Base-by-base conservation (phyloP, 2,329 filamentous ascomycete species). In the Berkeleyomyces rouxiae region DNA sequence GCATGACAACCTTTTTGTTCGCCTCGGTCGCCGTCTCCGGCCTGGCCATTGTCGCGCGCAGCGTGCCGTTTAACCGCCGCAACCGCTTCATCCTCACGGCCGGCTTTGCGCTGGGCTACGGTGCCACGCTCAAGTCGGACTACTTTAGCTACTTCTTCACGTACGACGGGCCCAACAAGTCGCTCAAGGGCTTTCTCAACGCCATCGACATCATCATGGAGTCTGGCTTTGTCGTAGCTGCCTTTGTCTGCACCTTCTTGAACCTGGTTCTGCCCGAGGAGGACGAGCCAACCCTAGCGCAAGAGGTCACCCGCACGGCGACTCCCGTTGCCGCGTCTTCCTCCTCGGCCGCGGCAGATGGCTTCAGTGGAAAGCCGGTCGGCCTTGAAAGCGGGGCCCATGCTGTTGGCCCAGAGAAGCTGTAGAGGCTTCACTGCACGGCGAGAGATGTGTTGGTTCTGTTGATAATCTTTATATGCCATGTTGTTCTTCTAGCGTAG, bases 31-130 rank as follows among this genome's bases (percentile, higher is more conserved):
- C 87, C 1, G 85, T 90, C 1, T 87, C 85, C 0, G 89, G 89
- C 67, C 82, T 93, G 65, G 80, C 86, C 58, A 91, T 93, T 68
- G 84, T 93, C 66, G 78, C 81, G 3, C 81, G 82, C 16, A 80
- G 80, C 43, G 82, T 87, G 1, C 79, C 82, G 0, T 91, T 92
- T 70, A 90, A 82, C n/a, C 81, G 88, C 44, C 83, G 89, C 60
- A 91, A 87, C 68, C 80, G 89, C 33, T 93, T 93, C 74, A 88
- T 93, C 68, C 78, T 93, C 9, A 90, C 89, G 0, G 85, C 87
- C 0, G 82, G 85, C 0, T 75, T 93, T 40, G 79, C 87, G 0
- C 75, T 92, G 37, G 89, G 89, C 40, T 88, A 88, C 66, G 83
- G 84, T 63, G 84, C 84, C 7, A 86, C 83, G 0, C 74, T 87